Evolutionary conservation across 345 rosid genomes (phyloP), one percentile per base, ranked within the genome.

Genomic region (Pseudoturritis turrita): DNA sequence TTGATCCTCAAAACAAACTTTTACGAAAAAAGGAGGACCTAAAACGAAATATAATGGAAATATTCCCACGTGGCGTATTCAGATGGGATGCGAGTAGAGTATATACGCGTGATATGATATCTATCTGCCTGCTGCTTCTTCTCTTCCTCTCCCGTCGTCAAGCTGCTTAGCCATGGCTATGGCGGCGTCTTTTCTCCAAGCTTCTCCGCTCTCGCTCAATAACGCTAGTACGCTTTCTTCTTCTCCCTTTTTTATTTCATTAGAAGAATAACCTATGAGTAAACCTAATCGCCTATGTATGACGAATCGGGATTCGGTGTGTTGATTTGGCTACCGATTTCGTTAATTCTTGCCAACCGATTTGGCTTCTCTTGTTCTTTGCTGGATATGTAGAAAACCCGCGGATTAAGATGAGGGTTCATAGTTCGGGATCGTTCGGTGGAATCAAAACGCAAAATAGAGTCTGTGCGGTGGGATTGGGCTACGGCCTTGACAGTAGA

Each of bases 391-490:
- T 23, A 66, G 78, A 22, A 50, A 70, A 69, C n/a, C 37, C 29
- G 39, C 39, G 51, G 26, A 78, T 65, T 8, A 77, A 72, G 68
- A 44, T 35, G 36, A 64, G 40, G 35, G 57, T 50, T 51, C 37
- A 29, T 53, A 49, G 13, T 15, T 65, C 56, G 12, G 80, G 40
- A 43, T 31, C 71, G 53, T 33, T 29, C 15, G 49, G 50, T 12
- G 72, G 59, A 65, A 65, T 31, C 58, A 41, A 14, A 47, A 57
- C 44, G 5, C 54, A 28, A 52, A 50, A 58, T 33, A 72, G 57
- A 66, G 56, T 60, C 29, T 57, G 44, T 60, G 77, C 75, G 36
- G 74, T 68, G 25, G 78, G 81, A 45, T 25, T 79, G 21, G 80
- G 75, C 29, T 55, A 22, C 5, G 50, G 62, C 17, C 9, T 35